Evolutionary conservation across 139 green algal genomes (phyloP), one percentile per base, ranked within the genome.

Genomic region (Yamagishiella unicocca): DNA sequence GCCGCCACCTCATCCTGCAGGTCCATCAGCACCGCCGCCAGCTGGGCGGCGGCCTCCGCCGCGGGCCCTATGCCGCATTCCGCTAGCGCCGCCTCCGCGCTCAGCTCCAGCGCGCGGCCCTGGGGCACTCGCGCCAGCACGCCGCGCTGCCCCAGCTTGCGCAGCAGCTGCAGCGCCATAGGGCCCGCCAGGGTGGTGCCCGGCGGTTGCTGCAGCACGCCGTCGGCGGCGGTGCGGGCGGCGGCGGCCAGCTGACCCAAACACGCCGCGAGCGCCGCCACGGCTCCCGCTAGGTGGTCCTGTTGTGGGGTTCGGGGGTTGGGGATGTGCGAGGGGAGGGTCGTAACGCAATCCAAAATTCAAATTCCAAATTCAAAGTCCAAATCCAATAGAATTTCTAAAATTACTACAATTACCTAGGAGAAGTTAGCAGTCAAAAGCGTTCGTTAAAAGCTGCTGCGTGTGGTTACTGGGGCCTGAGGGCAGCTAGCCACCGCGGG

Each of bases 111-210:
- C 19, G 50, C 29, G 37, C 76, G 24, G 9, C 54, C 67, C 29
- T 61, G 74, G 9, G 85, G 25, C 29, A 85, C 45, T 0, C 55
- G 43, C 58, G 79, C 55, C 67, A 93, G 82, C 46, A 92, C 40
- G 21, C 88, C 90, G 50, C 61, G 90, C 22, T 33, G 37, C 29
- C 54, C 70, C 55, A 79, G 61, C 70, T 78, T 78, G 12, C 64
- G 82, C 37, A 93, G 78, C 45, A 94, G 75, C 71, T 89, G 66
- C 72, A 92, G 66, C 25, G 90, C 84, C 81, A 79, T 89, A 4
- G 82, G 24, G 6, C 79, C 87, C 12, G 89, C 55, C 7, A 61
- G 27, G 29, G 54, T 62, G 29, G 24, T 38, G 33, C 22, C 76
- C 29, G 64, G 46, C 37, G 38, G 25, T 10, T 53, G 31, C 12